Percentiles rank a stretch among this genome's conserved stretches.
Evolutionary conservation across 805 yeast species (phyloP).

Genomic region (Tetrapisispora iriomotensis): DNA sequence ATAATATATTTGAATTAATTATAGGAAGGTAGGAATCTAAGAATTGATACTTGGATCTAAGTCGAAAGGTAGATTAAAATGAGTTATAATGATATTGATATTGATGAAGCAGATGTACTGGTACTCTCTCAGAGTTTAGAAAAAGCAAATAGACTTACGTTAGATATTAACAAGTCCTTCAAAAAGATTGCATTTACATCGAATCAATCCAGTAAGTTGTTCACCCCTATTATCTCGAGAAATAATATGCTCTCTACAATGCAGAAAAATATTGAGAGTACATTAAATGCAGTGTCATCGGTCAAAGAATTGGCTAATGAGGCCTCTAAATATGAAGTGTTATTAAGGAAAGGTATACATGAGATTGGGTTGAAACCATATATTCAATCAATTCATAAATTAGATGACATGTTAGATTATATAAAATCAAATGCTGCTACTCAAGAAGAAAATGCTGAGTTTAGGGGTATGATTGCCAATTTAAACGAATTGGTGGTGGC

Average conservation of each 20-base stretch:
- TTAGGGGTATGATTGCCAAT: conserved; percentile 58
- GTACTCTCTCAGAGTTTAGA: conserved; percentile 67
- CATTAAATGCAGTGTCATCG: conserved; percentile 38
- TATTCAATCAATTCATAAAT: conserved; percentile 34
- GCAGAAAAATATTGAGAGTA: conserved; percentile 48
- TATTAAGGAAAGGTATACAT: conserved; percentile 26
- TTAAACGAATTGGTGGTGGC: conserved; percentile 45
- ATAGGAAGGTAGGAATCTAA: not conserved
- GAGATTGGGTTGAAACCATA: conserved; percentile 29
- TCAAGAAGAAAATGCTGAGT: conserved; percentile 31
- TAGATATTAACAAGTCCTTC: conserved; percentile 46
- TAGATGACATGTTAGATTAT: conserved; percentile 39
- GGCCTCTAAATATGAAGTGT: conserved; percentile 34
- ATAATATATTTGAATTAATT: not conserved
- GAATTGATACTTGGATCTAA: not conserved
- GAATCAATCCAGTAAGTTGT: conserved; percentile 32
- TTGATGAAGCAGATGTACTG: conserved; percentile 75
- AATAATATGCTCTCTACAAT: conserved; percentile 47
- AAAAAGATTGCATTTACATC: conserved; percentile 33
- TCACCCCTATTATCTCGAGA: conserved; percentile 62
- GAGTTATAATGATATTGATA: conserved; percentile 33
- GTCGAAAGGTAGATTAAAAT: not conserved
- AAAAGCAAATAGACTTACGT: conserved; percentile 47
- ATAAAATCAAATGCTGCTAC: conserved; percentile 26
- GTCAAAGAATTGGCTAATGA: conserved; percentile 41